A percentile compares a stretch with the other conserved stretches of the same genome.
Conservation (phyloP, 2,329 filamentous ascomycete genomes). For the Aspergillus tamarii region DNA sequence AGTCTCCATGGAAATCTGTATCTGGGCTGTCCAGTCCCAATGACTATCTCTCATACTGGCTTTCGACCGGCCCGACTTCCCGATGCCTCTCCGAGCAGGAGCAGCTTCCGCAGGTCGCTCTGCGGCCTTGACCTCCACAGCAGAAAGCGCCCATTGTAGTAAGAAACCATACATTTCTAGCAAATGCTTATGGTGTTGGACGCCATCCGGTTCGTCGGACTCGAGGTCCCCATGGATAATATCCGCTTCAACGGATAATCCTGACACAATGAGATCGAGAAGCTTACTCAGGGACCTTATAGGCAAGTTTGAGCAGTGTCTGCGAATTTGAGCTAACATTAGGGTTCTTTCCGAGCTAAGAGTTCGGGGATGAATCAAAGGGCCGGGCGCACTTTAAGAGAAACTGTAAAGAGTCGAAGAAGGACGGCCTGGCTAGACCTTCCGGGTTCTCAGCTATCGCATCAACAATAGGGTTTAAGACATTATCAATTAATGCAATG, state of each 20-base stretch:
- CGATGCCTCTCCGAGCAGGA: conserved; percentile 72
- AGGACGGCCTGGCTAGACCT: conserved; percentile 74
- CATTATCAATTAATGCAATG: conserved; percentile 75
- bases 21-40: conserved; percentile 88
- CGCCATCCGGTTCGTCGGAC: conserved; percentile 84
- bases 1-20: conserved; percentile 84
- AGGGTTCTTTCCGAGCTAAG: conserved; percentile 46
- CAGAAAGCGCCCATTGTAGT: conserved; percentile 90
- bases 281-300: conserved; percentile 86
- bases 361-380: conserved; percentile 43
- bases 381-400: conserved; percentile 86
- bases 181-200: conserved; percentile 85
- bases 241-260: conserved; percentile 82
- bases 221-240: conserved; percentile 84
- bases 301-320: conserved; percentile 78
- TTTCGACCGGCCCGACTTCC: conserved; percentile 74
- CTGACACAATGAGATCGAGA: conserved; percentile 86
- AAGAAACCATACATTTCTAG: conserved; percentile 94
- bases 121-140: conserved; percentile 89
- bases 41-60: conserved; percentile 68
- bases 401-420: conserved; percentile 93
- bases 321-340: conserved; percentile 70
- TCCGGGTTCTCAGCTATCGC: conserved; percentile 90
- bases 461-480: conserved; percentile 90
- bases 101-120: conserved; percentile 80